Base-by-base conservation (phyloP, 2,329 filamentous ascomycete genomes). In the Trichoderma polysporum region DNA sequence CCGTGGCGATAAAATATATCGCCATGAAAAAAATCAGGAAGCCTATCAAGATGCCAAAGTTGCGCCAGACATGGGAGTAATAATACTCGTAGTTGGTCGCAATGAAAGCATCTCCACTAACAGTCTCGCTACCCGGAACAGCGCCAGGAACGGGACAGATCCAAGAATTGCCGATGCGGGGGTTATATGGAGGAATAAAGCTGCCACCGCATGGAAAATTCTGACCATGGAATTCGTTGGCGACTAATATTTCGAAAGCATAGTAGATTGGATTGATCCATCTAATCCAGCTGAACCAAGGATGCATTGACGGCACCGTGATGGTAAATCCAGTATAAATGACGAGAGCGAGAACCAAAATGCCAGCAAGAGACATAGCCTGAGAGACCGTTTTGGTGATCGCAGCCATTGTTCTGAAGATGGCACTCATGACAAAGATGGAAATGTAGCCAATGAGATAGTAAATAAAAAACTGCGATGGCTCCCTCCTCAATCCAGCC, bases 181-280 rank as follows among this genome's bases (percentile, higher is more conserved):
- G 80, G 0, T 79, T 77, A 71, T 85, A 87, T 0, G 78, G 75
- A 0, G 85, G 85, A 1, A 86, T 73, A 37, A 84, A n/a, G 25
- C 3, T 79, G 8, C 60, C 70, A 0, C 85, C 83, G 69, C 91
- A 93, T 1, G 79, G 76, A 56, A 88, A 90, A 0, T 81, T 71
- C 1, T 81, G 83, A 5, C 83, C 82, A 68, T 86, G 84, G 71
- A 91, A 90, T 74, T 95, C 92, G 76, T 93, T 94, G 68, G 88
- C 82, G 77, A 92, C 85, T 19, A 93, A 79, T 2, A 86, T 84
- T 74, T 93, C 91, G 70, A 93, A 94, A 2, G 85, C 89, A 73
- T 93, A 93, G 52, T 83, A 88, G 39, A 93, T 85, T 0, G 90
- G 90, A 68, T 93, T 90, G 59, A 93, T 82, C 79, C 89, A 93